Evolutionary conservation across 768 basidiomycete species (phyloP), one percentile per base, ranked within the genome.

Genomic region (Russula sp.): DNA sequence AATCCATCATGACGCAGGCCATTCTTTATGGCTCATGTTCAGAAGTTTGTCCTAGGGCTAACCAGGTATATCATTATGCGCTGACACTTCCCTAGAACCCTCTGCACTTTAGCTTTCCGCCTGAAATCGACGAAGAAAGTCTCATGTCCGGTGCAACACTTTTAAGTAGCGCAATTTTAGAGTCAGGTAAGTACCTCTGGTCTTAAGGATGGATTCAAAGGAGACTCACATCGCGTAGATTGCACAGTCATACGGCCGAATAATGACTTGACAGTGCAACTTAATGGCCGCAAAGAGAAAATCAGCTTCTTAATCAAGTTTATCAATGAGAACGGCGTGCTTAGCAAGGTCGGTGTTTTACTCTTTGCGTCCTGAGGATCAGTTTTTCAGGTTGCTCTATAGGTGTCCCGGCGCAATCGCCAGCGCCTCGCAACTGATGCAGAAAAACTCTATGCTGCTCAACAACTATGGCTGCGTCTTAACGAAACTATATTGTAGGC

Each of bases 301-400:
- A 75, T 95, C 34, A 84, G 83, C 57, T 92, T 90, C 80, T 78
- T 98, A n/a, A 90, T 96, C 66, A 80, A 79, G 29, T 96, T 93
- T 71, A 89, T 97, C 68, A 90, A 93, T 48, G 86, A 90, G 56
- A 96, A 96, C 71, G 86, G 82, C 0, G 86, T 87, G 6, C 75
- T 95, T 39, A 76, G 76, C 42, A 92, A 90, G 79, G 93, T 89
- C 36, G 65, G 74, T 64, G 34, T n/a, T 20, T 8, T 14, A 35
- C 55, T 41, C 25, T 10, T 59, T 43, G 25, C 22, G 6, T 16
- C 49, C 14, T 22, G 3, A n/a, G n/a, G 36, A 39, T 29, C 18
- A 20, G 25, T 46, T 29, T 25, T 47, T 52, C n/a, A 52, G 4
- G 18, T n/a, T 8, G 10, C 3, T 29, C 32, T 34, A 22, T 68